Conservation (phyloP, 108 stramenopile species). For the Skeletonema tropicum region DNA sequence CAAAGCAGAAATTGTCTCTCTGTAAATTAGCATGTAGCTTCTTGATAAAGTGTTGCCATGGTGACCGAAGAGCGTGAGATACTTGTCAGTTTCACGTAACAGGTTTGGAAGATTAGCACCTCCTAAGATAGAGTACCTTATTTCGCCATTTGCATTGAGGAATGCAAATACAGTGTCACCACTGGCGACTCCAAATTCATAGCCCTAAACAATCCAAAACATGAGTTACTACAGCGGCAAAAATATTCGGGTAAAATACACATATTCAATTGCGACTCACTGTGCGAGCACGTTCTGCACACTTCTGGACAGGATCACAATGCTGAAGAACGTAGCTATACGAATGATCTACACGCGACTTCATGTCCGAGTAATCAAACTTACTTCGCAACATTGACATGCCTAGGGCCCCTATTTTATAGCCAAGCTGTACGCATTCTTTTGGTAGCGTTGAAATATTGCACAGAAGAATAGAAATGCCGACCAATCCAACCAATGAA, state of each 20-base stretch:
- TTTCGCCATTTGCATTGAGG: constrained; percentile 6
- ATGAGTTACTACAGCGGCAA: background rate
- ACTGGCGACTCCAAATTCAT: constrained; percentile 20
- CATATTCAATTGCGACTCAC: constrained; percentile 2
- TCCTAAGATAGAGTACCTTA: constrained; percentile 9
- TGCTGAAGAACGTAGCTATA: background rate
- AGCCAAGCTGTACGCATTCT: background rate
- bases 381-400: background rate
- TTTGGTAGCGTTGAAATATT: background rate
- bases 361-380: background rate
- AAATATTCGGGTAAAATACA: background rate
- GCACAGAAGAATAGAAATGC: constrained; percentile 20
- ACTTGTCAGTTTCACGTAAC: constrained; percentile 19
- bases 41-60: constrained; percentile 2
- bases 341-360: background rate
- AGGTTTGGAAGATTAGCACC: constrained; percentile 25
- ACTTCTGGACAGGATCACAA: background rate
- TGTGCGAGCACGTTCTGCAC: background rate
- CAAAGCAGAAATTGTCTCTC: constrained; percentile 22
- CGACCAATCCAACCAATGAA: constrained; percentile 13
- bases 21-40: constrained; percentile 3
- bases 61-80: constrained; percentile 10
- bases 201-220: background rate
- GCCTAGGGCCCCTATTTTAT: background rate
- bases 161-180: constrained; percentile 22